Evolutionary conservation across 495 filamentous ascomycete genomes (phyloP).

Genomic region (Darksidea phi): DNA sequence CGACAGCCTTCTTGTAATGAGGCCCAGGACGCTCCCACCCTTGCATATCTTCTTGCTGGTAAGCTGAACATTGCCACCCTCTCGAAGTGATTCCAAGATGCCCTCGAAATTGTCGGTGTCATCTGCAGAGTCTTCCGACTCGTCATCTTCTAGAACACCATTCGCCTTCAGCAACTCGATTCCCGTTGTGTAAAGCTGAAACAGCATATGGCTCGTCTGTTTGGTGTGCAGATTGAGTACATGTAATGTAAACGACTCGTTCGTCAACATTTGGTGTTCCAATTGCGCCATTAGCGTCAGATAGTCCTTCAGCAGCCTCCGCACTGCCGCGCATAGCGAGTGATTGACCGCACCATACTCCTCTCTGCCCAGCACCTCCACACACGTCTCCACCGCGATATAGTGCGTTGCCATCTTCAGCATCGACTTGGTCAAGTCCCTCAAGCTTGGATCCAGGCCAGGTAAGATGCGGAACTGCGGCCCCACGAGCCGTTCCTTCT

Average conservation of each 20-base stretch:
- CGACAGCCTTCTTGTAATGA: conserved; percentile 79
- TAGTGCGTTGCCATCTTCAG: conserved; percentile 95
- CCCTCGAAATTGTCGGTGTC: conserved; percentile 84
- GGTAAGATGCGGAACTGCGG: conserved; percentile 75
- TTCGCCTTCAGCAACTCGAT: conserved; percentile 86
- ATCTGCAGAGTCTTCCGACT: conserved; percentile 72
- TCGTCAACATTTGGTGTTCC: conserved; percentile 86
- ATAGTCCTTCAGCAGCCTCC: conserved; percentile 89
- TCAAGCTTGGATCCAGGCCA: conserved; percentile 85
- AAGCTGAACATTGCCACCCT: conserved; percentile 79
- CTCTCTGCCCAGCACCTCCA: conserved; percentile 88
- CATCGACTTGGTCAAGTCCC: conserved; percentile 83
- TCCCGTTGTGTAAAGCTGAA: conserved; percentile 80
- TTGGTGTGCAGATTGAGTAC: conserved; percentile 88
- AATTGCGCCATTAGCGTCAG: conserved; percentile 87
- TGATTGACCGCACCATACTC: conserved; percentile 97
- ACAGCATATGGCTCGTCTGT: conserved; percentile 83
- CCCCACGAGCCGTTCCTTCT: conserved; percentile 81
- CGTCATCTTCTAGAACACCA: conserved; percentile 80
- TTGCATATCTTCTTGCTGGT: conserved; percentile 90
- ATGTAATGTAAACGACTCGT: conserved; percentile 83
- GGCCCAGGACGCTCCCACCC: conserved; percentile 81
- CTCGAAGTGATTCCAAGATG: conserved; percentile 75
- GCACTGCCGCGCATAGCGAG: conserved; percentile 87
- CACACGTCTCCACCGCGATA: conserved; percentile 82